phyloP scores from a whole-genome alignment of 768 basidiomycete species.

The Tricholoma furcatifolium region DNA sequence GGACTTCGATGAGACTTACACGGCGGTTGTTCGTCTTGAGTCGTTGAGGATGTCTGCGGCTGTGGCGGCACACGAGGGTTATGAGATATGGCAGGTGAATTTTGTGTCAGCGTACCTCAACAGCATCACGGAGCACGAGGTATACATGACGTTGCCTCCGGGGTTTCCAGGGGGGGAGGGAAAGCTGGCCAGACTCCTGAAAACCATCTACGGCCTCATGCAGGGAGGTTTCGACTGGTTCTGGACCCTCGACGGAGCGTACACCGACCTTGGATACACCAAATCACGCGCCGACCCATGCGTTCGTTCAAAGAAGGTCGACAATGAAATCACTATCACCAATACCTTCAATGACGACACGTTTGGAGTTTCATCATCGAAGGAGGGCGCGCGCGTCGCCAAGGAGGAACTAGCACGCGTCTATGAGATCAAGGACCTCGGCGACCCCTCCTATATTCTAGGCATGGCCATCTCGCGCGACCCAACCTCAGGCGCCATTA shows the following conservation, averaged over 20 bases:
- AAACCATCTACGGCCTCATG: conserved; percentile 1
- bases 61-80: no score
- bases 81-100: conserved; percentile 6
- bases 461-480: no score
- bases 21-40: conserved; percentile 29
- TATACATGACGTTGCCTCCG: no score
- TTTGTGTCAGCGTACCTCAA: no score
- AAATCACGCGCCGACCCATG: conserved; percentile 18
- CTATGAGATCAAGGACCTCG: conserved; percentile 3
- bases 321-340: conserved; percentile 12
- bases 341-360: conserved; percentile 6
- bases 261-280: conserved; percentile 11
- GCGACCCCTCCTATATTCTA: no score
- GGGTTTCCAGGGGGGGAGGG: background rate
- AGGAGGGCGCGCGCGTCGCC: background rate
- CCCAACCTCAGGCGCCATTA: no score
- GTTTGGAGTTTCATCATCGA: background rate
- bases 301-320: conserved; percentile 1
- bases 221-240: no score
- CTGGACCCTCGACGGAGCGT: background rate
- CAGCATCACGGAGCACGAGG: no score
- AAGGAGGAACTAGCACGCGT: background rate
- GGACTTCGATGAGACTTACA: no score
- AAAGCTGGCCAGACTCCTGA: conserved; percentile 1
- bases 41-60: conserved; percentile 18